These are phyloP conservation scores for Phytophthora melonis DNA, from an alignment of 352 stramenopile species.

Conservation along the genomic window DNA sequence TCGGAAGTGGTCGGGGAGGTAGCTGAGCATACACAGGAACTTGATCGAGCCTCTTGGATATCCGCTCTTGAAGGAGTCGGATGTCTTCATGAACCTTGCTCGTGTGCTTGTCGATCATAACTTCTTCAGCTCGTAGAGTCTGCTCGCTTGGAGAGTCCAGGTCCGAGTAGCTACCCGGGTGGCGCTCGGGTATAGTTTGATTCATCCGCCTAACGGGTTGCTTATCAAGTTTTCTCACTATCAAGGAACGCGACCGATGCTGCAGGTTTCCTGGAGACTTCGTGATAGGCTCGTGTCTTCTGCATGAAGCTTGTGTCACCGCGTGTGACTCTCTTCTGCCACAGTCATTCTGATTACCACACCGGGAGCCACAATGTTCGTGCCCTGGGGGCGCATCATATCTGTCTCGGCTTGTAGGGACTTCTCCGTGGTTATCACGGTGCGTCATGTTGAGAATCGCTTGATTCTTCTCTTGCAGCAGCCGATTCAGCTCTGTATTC, in stretches of 20 bases:
- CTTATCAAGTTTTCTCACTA: background rate
- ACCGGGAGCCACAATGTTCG: background rate
- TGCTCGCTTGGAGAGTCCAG: conserved; percentile 2
- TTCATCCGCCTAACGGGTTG: background rate
- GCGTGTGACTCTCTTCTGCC: background rate
- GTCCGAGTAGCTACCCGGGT: background rate
- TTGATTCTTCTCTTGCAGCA: conserved; percentile 81
- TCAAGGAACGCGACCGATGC: background rate
- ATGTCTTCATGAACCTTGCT: conserved; percentile 82
- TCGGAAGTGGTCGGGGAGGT: conserved; percentile 10
- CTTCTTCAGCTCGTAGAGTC: conserved; percentile 30
- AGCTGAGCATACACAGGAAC: conserved; percentile 19
- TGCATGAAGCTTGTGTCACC: conserved; percentile 14
- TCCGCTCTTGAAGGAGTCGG: conserved; percentile 68
- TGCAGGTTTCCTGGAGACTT: conserved; percentile 4
- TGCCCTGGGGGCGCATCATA: conserved; percentile 4
- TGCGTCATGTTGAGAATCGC: conserved; percentile 58
- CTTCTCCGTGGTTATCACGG: conserved; percentile 31
- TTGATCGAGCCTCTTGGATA: conserved; percentile 70
- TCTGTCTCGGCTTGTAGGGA: background rate
- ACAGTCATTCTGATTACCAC: conserved; percentile 16
- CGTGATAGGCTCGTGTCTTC: background rate
- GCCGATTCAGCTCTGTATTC: conserved; percentile 59
- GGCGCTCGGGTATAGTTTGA: background rate
- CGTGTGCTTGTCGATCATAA: conserved; percentile 63